Evolutionary conservation across 148 eudicot species (phyloP), one percentile per base, ranked within the genome.

Genomic region (Linanthus parryae): DNA sequence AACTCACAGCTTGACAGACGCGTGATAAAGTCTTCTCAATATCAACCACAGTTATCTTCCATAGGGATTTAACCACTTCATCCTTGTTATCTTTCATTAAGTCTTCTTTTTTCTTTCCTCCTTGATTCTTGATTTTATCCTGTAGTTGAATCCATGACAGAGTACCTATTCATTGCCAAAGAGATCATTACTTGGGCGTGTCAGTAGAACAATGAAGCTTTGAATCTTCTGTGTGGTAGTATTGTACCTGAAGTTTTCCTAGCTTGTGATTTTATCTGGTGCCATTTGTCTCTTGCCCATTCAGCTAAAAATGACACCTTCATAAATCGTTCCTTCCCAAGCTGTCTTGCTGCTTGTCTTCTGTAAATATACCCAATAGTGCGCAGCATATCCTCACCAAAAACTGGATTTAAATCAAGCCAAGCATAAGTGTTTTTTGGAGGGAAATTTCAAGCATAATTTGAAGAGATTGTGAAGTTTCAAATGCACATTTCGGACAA

Each of bases 201-300:
- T 31, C 2, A 46, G 25, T 25, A 28, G 42, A 57, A 25, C 17
- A 22, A 27, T 19, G 8, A 47, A 53, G 14, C 16, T 33, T 43
- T 29, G 52, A 39, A 5, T 38, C 44, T 10, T 41, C 8, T 8
- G 34, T 16, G 33, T 10, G 51, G 23, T 30, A 58, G 6, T 33
- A 45, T 59, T 20, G 20, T 70, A 91, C 97, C 97, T 70, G 88
- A 81, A 64, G 97, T 89, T 34, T 95, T 95, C 67, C 69, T 68
- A 63, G 79, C 88, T 50, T 91, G 92, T 14, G 97, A 86, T 54
- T 81, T 91, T 59, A 87, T 78, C 61, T 58, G 63, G 67, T 91
- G 97, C 44, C 94, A 88, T 73, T 86, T 91, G 69, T 83, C 94
- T 50, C 97, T 68, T 7, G 86, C 95, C 97, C 97, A 91, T 71